Conservation (phyloP, 2,329 filamentous ascomycete species). For the Iodosphaeria phyllophila region DNA sequence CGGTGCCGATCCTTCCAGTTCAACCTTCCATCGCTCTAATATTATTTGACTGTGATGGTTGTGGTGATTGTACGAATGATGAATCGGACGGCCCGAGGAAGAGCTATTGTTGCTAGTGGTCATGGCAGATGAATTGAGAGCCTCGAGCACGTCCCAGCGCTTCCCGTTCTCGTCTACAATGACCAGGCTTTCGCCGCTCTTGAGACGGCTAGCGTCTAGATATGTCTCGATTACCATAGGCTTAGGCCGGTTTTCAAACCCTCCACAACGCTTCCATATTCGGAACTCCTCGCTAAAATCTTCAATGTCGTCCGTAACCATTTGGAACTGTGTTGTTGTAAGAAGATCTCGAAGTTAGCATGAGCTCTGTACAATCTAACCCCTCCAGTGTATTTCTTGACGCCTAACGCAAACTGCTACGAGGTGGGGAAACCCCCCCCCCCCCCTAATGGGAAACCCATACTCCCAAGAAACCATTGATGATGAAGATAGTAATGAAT, state of each 20-base stretch:
- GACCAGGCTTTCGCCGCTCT: conserved; percentile 71
- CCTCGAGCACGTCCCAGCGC: conserved; percentile 79
- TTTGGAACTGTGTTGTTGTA: conserved; percentile 92
- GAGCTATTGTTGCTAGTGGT: too few species aligned
- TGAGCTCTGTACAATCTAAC: background rate
- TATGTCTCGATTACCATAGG: conserved; percentile 83
- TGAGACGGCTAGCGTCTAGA: conserved; percentile 61
- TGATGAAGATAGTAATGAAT: background rate
- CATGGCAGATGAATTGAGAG: conserved; percentile 46
- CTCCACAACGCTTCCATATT: conserved; percentile 66
- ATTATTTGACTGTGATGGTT: conserved; percentile 63
- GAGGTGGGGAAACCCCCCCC: too few species aligned
- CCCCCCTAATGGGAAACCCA: background rate
- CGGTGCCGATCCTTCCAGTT: conserved; percentile 45
- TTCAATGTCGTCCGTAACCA: conserved; percentile 85
- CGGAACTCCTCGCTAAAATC: conserved; percentile 65
- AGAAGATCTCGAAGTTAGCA: background rate
- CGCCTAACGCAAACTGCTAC: too few species aligned
- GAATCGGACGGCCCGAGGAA: conserved; percentile 19
- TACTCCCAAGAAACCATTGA: conserved; percentile 4
- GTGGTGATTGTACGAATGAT: too few species aligned
- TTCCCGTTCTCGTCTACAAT: conserved; percentile 78
- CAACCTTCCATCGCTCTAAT: conserved; percentile 78
- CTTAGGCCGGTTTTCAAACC: conserved; percentile 58
- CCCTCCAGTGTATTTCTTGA: too few species aligned